Percentiles rank a stretch among this genome's conserved stretches.
Evolutionary conservation across 805 yeast species (phyloP).

Genomic region (Hanseniaspora vineae): DNA sequence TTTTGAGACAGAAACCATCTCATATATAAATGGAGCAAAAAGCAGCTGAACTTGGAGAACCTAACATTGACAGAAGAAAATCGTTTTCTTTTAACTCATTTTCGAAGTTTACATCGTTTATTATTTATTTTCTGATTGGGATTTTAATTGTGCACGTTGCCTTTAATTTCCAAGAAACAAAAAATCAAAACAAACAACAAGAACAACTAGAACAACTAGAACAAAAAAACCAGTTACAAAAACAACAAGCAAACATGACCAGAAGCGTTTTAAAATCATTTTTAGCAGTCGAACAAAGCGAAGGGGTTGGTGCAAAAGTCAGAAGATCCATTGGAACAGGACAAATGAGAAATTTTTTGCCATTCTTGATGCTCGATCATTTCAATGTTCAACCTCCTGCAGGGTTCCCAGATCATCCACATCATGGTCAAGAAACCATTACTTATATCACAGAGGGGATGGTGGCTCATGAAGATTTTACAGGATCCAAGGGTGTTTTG

Average conservation of each 20-base stretch:
- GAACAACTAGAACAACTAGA: too few relatives aligned
- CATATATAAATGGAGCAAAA: too few relatives aligned
- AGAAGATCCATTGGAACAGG: constrained; percentile 67
- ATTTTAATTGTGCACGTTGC: too few relatives aligned
- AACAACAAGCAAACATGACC: background rate
- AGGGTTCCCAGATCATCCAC: constrained; percentile 80
- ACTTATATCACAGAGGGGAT: constrained; percentile 54
- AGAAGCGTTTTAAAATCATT: constrained; percentile 40
- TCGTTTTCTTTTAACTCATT: too few relatives aligned
- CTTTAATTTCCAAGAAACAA: too few relatives aligned
- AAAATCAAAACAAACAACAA: too few relatives aligned
- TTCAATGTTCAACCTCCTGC: constrained; percentile 49
- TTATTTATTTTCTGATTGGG: too few relatives aligned
- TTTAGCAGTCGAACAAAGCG: constrained; percentile 57
- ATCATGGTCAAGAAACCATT: constrained; percentile 73
- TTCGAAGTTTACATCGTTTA: too few relatives aligned
- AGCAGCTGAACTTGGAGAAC: too few relatives aligned
- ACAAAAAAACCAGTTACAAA: background rate
- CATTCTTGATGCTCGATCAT: constrained; percentile 74
- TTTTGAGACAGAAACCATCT: too few relatives aligned
- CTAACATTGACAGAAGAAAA: too few relatives aligned
- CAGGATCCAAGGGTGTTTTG: constrained; percentile 69
- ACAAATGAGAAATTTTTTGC: constrained; percentile 61
- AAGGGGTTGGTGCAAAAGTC: constrained; percentile 82
- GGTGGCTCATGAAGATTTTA: constrained; percentile 75